A percentile compares a stretch with the other conserved stretches of the same genome.
Evolutionary conservation across 768 basidiomycete genomes (phyloP).

Genomic region (Serendipita sp.): DNA sequence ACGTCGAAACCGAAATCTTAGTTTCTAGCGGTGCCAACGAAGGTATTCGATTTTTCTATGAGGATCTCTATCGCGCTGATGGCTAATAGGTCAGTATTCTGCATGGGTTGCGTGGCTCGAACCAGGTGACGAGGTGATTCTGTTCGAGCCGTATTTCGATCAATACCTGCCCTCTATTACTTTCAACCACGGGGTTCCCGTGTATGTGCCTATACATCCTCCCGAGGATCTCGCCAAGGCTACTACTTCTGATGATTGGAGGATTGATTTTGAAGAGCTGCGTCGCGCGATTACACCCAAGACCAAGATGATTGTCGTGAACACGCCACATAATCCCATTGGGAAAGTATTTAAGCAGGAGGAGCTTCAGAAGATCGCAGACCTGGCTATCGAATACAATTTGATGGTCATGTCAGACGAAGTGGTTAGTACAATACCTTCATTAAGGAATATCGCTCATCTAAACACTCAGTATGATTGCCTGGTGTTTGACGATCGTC

Average conservation of each 20-base stretch:
- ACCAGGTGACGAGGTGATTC: conserved; percentile 89
- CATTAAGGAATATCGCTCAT: conserved; percentile 2
- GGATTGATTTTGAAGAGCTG: conserved; percentile 75
- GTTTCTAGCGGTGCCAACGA: conserved; percentile 96
- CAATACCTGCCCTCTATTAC: conserved; percentile 86
- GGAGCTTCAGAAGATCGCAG: conserved; percentile 76
- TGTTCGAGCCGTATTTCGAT: conserved; percentile 98
- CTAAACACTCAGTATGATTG: conserved; percentile 60
- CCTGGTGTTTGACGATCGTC: conserved; percentile 71
- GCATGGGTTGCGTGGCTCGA: conserved; percentile 87
- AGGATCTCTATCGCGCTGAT: conserved; percentile 8
- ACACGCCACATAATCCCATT: conserved; percentile 96
- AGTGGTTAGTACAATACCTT: conserved; percentile 48
- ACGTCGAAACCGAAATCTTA: conserved; percentile 76
- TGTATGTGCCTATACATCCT: conserved; percentile 91
- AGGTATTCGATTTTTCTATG: conserved; percentile 30
- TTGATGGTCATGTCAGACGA: conserved; percentile 89
- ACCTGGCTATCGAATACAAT: conserved; percentile 80
- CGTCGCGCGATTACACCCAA: conserved; percentile 70
- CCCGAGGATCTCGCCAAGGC: conserved; percentile 33
- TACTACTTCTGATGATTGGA: conserved; percentile 70
- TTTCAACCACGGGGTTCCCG: conserved; percentile 85
- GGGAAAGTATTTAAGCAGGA: conserved; percentile 83
- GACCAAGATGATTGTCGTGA: conserved; percentile 88
- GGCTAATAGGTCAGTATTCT: conserved; percentile 65